A percentile compares a stretch with the other conserved stretches of the same genome.
Conservation (phyloP, 2,329 filamentous ascomycete species). For the Raffaelea albimanens region DNA sequence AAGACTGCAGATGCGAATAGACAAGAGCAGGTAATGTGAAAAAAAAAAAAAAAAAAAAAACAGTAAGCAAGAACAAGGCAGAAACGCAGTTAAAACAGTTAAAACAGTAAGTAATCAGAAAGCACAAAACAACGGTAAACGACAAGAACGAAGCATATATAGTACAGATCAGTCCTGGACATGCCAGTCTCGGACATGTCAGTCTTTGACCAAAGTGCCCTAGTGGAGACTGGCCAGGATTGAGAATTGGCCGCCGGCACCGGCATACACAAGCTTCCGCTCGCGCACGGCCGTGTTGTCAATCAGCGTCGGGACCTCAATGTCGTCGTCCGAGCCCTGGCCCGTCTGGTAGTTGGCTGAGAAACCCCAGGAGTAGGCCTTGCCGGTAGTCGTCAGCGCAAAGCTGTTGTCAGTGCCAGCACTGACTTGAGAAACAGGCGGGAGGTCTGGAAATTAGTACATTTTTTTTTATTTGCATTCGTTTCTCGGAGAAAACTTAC, state of each 20-base stretch:
- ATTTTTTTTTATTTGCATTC: neutral
- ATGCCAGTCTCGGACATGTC: neutral
- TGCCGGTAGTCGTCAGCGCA: conserved; percentile 58
- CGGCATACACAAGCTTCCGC: conserved; percentile 67
- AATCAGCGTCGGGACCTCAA: conserved; percentile 67
- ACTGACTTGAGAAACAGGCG: conserved; percentile 45
- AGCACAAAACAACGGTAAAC: neutral
- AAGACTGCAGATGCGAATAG: neutral
- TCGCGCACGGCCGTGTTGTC: conserved; percentile 76
- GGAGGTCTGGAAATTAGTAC: conserved; percentile 24
- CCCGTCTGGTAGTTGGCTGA: conserved; percentile 73
- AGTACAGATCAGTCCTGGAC: neutral
- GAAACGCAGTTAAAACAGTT: too few relatives aligned
- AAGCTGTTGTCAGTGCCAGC: conserved; percentile 67
- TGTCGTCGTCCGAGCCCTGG: conserved; percentile 67
- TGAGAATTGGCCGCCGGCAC: conserved; percentile 79
- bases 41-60: neutral
- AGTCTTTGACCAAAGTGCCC: too few relatives aligned
- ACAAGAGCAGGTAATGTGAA: neutral
- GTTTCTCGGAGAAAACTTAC: conserved; percentile 23
- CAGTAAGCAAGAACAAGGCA: neutral
- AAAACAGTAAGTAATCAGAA: too few relatives aligned
- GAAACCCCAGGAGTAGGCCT: conserved; percentile 73
- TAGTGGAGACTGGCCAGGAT: conserved; percentile 48
- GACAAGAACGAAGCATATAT: neutral